Evolutionary conservation across 1,284 basidiomycete species (phyloP), one percentile per base, ranked within the genome.

Genomic region (Ganoderma lucidum): DNA sequence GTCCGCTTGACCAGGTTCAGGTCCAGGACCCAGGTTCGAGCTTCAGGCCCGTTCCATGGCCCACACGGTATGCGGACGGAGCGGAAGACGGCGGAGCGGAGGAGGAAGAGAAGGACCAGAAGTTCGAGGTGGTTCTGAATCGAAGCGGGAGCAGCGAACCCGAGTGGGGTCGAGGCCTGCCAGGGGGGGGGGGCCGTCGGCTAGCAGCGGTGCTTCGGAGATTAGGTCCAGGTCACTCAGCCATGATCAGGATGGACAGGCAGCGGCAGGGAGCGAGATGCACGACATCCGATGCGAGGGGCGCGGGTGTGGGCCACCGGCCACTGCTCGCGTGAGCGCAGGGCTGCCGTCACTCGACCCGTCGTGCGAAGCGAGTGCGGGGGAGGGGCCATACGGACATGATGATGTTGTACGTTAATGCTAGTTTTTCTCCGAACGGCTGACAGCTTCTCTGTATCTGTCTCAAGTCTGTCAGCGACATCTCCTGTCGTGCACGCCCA

Each of bases 371-470:
- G 53, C 30, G 53, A 56, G 53, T 23, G 56, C 56, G 9, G 56
- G 37, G 35, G 35, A 35, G 28, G 28, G 8, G 48, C 48, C 23
- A 51, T 28, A 28, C 12, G 48, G n/a, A 51, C 10, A 51, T 51
- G 23, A 23, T 48, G 51, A 55, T 56, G 53, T 30, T 39, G 56
- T 39, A 59, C 56, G 35, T 39, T 59, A 59, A 30, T 39, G 56
- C 56, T n/a, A 59, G 35, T 56, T 30, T 59, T 35, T 59, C 56
- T 19, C 56, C 56, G 56, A 39, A 15, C n/a, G 17, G 35, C 35
- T 59, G 56, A 59, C 56, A 39, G 56, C 56, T 59, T 59, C 56
- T 10, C 35, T 39, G 56, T 39, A 23, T 41, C n/a, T 61, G 59
- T 39, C n/a, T n/a, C 37, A 19, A 28, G 59, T 61, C 37, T 60